Evolutionary conservation across 805 yeast species (phyloP).

Genomic region (Pichia kluyveri): DNA sequence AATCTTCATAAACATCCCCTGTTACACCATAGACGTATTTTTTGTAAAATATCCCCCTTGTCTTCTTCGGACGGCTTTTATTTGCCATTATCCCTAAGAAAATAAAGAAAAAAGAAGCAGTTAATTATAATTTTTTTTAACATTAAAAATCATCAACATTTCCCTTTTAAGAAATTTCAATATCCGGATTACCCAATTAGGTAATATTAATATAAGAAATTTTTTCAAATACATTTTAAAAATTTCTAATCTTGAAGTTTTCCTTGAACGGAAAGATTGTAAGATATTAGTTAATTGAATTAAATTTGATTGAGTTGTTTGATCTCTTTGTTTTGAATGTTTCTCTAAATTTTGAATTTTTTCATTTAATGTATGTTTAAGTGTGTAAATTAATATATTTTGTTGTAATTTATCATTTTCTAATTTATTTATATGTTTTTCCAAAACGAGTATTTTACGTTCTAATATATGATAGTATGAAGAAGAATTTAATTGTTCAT

Average conservation of each 20-base stretch:
- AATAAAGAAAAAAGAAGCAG: not conserved
- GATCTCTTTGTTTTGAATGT: not conserved
- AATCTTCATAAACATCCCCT: not conserved
- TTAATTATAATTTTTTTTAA: no score
- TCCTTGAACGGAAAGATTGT: not conserved
- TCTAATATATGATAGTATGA: not conserved
- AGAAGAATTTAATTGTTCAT: no score
- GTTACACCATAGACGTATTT: conserved; percentile 51
- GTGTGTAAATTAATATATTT: conserved; percentile 7
- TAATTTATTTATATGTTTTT: not conserved
- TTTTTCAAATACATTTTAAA: conserved; percentile 2
- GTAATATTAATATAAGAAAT: not conserved
- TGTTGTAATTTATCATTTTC: conserved; percentile 10
- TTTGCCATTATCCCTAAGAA: conserved; percentile 51
- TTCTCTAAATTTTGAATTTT: conserved; percentile 9
- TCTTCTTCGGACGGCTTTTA: conserved; percentile 78
- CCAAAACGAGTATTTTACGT: conserved; percentile 1
- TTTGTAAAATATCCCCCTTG: conserved; percentile 63
- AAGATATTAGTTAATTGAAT: not conserved
- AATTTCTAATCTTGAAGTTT: not conserved
- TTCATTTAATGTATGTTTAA: conserved; percentile 7
- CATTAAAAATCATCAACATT: not conserved
- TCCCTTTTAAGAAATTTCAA: not conserved
- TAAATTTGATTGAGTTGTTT: not conserved
- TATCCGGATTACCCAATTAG: not conserved